phyloP scores from a whole-genome alignment of 1,139 yeast species.

The Magnusiomyces paraingens region DNA sequence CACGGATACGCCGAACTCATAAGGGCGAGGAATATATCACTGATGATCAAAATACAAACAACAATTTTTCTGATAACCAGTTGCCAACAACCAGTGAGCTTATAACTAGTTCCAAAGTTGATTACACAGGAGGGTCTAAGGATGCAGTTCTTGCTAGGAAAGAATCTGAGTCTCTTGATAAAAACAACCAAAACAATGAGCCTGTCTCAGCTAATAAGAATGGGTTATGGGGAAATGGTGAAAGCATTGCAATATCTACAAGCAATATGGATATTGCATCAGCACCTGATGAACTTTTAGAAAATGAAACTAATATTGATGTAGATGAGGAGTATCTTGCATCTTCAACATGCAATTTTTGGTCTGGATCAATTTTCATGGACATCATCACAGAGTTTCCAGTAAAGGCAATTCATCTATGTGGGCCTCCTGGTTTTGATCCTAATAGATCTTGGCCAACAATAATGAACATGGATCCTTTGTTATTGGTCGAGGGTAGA shows the following conservation, averaged over 20 bases:
- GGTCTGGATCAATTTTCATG: constrained; percentile 54
- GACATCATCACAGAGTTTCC: constrained; percentile 48
- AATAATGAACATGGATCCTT: constrained; percentile 31
- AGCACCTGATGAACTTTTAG: constrained; percentile 3
- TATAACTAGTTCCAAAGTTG: constrained; percentile 16
- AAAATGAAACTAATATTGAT: constrained; percentile 2
- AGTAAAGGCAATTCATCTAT: constrained; percentile 41
- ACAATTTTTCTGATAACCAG: constrained; percentile 13
- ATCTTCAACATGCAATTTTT: constrained; percentile 32
- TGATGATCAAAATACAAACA: constrained; percentile 9
- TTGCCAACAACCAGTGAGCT: constrained; percentile 6
- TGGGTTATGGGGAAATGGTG: constrained; percentile 6
- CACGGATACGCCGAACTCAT: constrained; percentile 69
- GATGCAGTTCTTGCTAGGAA: not conserved
- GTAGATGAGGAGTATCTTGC: constrained; percentile 1
- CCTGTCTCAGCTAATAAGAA: not conserved
- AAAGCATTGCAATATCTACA: constrained; percentile 17
- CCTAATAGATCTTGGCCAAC: constrained; percentile 26
- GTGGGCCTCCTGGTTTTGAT: constrained; percentile 33
- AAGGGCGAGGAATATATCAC: constrained; percentile 67
- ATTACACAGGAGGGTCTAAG: constrained; percentile 4
- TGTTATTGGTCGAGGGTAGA: constrained; percentile 56
- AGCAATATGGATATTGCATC: constrained; percentile 6
- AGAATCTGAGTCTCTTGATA: not conserved
- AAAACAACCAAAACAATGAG: not conserved